A percentile compares a stretch with the other conserved stretches of the same genome.
Conservation (phyloP, 148 eudicot species). For the Rhododendron molle region DNA sequence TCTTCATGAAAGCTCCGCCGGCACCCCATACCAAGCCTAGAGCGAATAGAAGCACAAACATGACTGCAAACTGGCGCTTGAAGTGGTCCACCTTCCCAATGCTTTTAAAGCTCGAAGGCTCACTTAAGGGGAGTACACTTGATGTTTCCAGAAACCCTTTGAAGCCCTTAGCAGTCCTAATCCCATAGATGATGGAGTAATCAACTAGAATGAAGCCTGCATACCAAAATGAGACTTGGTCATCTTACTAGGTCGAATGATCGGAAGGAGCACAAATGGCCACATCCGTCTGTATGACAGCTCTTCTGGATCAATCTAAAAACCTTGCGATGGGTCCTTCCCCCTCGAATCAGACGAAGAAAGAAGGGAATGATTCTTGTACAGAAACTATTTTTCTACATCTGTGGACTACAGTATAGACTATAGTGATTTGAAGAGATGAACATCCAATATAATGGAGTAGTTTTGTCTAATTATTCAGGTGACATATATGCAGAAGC, state of each 20-base stretch:
- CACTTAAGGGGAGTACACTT: conserved; percentile 6
- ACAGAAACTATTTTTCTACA: neutral
- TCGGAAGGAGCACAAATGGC: neutral
- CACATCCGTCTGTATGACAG: neutral
- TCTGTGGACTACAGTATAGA: neutral
- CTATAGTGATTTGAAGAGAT: neutral
- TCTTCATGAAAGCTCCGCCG: conserved; percentile 40
- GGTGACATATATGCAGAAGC: neutral
- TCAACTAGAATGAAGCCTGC: conserved; percentile 77
- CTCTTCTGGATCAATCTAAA: no score
- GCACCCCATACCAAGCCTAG: conserved; percentile 46
- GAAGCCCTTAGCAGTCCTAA: conserved; percentile 61
- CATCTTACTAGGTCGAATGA: neutral
- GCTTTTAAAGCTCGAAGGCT: neutral
- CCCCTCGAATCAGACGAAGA: no score
- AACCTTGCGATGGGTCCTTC: no score
- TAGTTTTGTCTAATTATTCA: neutral
- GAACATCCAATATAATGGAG: neutral
- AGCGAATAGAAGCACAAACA: conserved; percentile 30
- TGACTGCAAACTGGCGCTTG: conserved; percentile 27
- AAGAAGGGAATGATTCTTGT: neutral
- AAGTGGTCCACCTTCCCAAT: conserved; percentile 21
- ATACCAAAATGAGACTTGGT: neutral
- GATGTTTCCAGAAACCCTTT: conserved; percentile 26
- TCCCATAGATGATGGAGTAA: conserved; percentile 57